Base-by-base conservation (phyloP, 2,329 filamentous ascomycete species). In the Berkeleyomyces basicola region DNA sequence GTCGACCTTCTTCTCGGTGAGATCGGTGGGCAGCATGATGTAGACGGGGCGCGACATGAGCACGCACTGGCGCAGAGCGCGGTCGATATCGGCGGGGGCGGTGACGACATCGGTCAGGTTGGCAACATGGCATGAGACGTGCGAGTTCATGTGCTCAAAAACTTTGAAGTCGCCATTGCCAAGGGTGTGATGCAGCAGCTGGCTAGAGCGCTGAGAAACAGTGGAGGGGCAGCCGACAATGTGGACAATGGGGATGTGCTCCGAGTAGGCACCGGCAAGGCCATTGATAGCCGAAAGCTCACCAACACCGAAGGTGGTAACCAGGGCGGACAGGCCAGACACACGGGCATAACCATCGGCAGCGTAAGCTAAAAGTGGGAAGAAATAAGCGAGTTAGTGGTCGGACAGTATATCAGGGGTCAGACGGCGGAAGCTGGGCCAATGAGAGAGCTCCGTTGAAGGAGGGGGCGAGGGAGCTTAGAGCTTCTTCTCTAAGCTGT, bases 121-220 rank as follows among this genome's bases (percentile, higher is more conserved):
- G 61, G 86, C 83, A 46, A 87, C 78, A 31, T 83, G 82, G 70
- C 84, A 87, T 0, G 88, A 88, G 67, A 95, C 83, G 59, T 82
- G 73, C 57, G 79, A 76, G 71, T 79, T 87, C 86, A 95, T 95
- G 69, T 88, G 82, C 67, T 83, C 79, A 72, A 95, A 95, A 62
- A 90, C 87, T 65, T 87, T 84, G 73, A 88, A 95, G 74, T 95
- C 86, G 64, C 89, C 86, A 68, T 88, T 87, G 63, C 83, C 84
- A 1, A 89, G 80, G 0, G 86, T 88, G 72, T 89, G 86, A 68
- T 88, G 84, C 40, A 79, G 73, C 42, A 79, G 71, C 74, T 78
- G 76, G 67, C 75, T 74, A 61, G 76, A 73, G 58, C 73, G 73
- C 70, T 79, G 76, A 14, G 77, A 78, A 63, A 74, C 68, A 44